Percentiles rank a stretch among this genome's conserved stretches.
Evolutionary conservation across 805 yeast species (phyloP).

Genomic region (Monosporozyma siamensis): DNA sequence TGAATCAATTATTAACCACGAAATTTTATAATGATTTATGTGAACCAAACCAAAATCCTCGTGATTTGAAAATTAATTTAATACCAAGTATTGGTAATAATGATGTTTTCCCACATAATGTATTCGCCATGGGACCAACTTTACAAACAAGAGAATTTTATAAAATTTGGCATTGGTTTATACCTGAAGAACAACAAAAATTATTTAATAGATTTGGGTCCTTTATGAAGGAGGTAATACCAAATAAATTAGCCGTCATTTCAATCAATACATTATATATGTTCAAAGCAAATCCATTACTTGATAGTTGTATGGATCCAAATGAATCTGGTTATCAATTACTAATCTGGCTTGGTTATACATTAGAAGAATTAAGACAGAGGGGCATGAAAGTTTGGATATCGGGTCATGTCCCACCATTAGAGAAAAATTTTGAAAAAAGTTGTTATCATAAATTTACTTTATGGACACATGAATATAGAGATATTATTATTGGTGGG

Average conservation of each 20-base stretch:
- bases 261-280: slow-evolving; percentile 72
- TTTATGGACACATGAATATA: slow-evolving; percentile 73
- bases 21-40: slow-evolving; percentile 42
- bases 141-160: slow-evolving; percentile 70
- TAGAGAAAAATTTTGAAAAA: slow-evolving; percentile 63
- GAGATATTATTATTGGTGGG: slow-evolving; percentile 78
- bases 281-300: slow-evolving; percentile 70
- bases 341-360: slow-evolving; percentile 68
- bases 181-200: slow-evolving; percentile 72
- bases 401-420: slow-evolving; percentile 83
- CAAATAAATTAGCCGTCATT: slow-evolving; percentile 64
- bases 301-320: slow-evolving; percentile 63
- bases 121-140: slow-evolving; percentile 84
- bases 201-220: slow-evolving; percentile 68
- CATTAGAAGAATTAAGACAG: slow-evolving; percentile 60
- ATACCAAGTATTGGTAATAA: slow-evolving; percentile 77
- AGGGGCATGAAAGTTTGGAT: slow-evolving; percentile 81
- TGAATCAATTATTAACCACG: slow-evolving; percentile 51
- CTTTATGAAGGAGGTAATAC: slow-evolving; percentile 68
- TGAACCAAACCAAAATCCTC: slow-evolving; percentile 36
- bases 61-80: slow-evolving; percentile 39
- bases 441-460: slow-evolving; percentile 67
- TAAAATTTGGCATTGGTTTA: slow-evolving; percentile 61
- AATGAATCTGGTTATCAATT: slow-evolving; percentile 75
- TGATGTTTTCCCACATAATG: slow-evolving; percentile 82